Evolutionary conservation across 768 basidiomycete species (phyloP), one percentile per base, ranked within the genome.

Genomic region (Tephrocybe sp.): DNA sequence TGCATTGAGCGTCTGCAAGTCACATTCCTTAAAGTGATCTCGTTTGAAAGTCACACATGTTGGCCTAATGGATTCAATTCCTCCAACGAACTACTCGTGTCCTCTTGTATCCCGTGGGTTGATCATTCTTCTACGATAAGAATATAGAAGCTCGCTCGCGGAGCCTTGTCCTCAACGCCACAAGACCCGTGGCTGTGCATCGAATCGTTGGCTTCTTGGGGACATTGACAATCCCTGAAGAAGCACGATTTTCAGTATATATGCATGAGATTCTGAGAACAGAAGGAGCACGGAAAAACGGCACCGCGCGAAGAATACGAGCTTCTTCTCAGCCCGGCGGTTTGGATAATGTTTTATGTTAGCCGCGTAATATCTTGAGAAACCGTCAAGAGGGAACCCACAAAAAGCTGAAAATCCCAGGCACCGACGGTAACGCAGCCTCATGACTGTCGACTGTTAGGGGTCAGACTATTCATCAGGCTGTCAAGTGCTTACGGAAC

Each of bases 141-240:
- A 49, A 39, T 30, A 26, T 26, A 20, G 48, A 53, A 49, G 48
- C 12, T 13, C 19, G 36, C 20, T 38, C 34, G 39, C 36, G 46
- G 41, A 45, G 54, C 23, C 39, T 19, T n/a, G 36, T 49, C 46
- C 48, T 36, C 40, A 49, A 57, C 60, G 60, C 63, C 61, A 61
- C 56, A 59, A 53, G 49, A 52, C 43, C 46, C 30, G 65, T 67
- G 65, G 65, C 65, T 56, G 61, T 67, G 61, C 57, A 42, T 22
- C 52, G 61, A 56, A 56, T 42, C 26, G 38, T 17, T 19, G 23
- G 30, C 48, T 39, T 16, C 19, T 40, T 40, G 20, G 34, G 19
- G 39, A 20, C 31, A 33, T 19, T 31, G 17, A 26, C 41, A 17
- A 39, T 38, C 36, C 42, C 39, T 36, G 36, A 30, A 49, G 40